These are phyloP conservation scores for Leptodontidium sp. DNA, from an alignment of 2,329 filamentous ascomycete species.

Conservation along the genomic window DNA sequence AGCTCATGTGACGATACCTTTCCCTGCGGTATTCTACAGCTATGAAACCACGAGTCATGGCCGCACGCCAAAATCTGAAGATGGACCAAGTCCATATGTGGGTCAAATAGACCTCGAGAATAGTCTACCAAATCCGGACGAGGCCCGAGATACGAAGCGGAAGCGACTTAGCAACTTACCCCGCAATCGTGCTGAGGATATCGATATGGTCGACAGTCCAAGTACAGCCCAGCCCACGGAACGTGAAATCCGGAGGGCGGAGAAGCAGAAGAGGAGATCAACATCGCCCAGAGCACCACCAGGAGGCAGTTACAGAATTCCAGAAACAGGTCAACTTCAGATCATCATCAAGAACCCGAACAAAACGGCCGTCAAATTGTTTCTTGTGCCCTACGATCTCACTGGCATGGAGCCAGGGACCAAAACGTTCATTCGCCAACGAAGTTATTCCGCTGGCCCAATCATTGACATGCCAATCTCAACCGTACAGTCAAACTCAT, in stretches of 20 bases:
- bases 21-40: constrained; percentile 96
- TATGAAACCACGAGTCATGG: constrained; percentile 75
- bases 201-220: constrained; percentile 38
- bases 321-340: constrained; percentile 91
- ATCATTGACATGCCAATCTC: constrained; percentile 68
- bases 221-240: constrained; percentile 41
- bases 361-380: constrained; percentile 96
- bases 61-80: constrained; percentile 68
- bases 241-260: constrained; percentile 53
- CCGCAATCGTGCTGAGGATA: constrained; percentile 35
- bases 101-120: constrained; percentile 92
- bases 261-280: constrained; percentile 67
- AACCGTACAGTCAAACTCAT: constrained; percentile 50
- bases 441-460: constrained; percentile 88
- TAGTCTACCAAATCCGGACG: constrained; percentile 64
- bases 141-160: constrained; percentile 52
- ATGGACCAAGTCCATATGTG: constrained; percentile 95
- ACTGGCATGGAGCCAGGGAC: constrained; percentile 91
- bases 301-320: constrained; percentile 92
- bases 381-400: constrained; percentile 91
- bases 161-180: constrained; percentile 43
- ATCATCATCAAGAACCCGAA: constrained; percentile 99
- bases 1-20: constrained; percentile 87
- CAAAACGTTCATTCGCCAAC: constrained; percentile 95
- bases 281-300: constrained; percentile 73